Conservation (phyloP, 1,284 basidiomycete species). For the Schizophyllum amplum region DNA sequence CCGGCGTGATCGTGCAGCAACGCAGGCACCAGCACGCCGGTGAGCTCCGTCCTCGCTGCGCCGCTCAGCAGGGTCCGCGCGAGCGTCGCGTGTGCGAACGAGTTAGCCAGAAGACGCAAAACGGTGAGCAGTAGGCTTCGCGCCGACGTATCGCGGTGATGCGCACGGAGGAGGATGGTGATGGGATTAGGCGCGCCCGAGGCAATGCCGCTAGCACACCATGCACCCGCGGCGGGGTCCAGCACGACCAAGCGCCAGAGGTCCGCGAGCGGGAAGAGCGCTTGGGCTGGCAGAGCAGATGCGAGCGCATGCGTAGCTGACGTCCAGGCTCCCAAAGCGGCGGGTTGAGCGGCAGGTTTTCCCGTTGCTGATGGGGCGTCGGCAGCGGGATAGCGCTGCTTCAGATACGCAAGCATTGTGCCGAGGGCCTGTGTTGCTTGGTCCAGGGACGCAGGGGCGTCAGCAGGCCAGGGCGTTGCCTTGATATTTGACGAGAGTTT, state of each 20-base stretch:
- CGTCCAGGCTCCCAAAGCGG: constrained; percentile 36
- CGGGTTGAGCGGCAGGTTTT: constrained; percentile 41
- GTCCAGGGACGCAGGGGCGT: constrained; percentile 11
- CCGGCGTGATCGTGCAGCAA: constrained; percentile 60
- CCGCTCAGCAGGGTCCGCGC: constrained; percentile 41
- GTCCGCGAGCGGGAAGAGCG: constrained; percentile 78
- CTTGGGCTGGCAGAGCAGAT: constrained; percentile 40
- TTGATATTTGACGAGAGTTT: constrained; percentile 66
- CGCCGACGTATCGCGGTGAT: constrained; percentile 21
- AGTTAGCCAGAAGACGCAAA: constrained; percentile 70
- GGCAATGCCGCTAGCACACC: constrained; percentile 31
- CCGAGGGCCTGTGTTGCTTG: constrained; percentile 43
- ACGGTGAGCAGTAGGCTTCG: constrained; percentile 62
- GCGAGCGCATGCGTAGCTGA: constrained; percentile 39
- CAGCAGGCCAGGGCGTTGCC: constrained; percentile 22
- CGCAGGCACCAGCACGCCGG: constrained; percentile 51
- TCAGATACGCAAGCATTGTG: constrained; percentile 60
- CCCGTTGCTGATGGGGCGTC: constrained; percentile 31
- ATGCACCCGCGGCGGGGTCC: constrained; percentile 47
- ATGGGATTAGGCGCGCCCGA: constrained; percentile 30
- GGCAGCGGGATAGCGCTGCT: constrained; percentile 32
- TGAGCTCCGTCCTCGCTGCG: constrained; percentile 28
- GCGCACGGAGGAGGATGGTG: constrained; percentile 22
- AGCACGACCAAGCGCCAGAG: constrained; percentile 77
- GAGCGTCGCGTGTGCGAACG: constrained; percentile 49